These are phyloP conservation scores for Backusella circina DNA, from an alignment of 192 early-diverging fungal genomes.

Conservation along the genomic window DNA sequence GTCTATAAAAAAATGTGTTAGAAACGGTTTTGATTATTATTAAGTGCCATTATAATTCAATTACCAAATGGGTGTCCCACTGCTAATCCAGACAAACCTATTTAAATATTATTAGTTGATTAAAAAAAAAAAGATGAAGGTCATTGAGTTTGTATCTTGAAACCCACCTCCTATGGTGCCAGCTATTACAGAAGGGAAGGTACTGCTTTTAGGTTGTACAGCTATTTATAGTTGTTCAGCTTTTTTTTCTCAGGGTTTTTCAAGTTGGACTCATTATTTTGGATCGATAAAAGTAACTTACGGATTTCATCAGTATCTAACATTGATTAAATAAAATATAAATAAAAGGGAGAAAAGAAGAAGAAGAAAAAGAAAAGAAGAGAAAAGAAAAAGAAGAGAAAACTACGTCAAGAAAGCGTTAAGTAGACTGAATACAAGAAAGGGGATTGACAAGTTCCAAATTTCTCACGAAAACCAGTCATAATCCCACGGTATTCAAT, in stretches of 20 bases:
- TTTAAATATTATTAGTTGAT: neutral
- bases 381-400: neutral
- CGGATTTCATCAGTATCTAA: conserved; percentile 36
- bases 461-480: conserved; percentile 5
- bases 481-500: conserved; percentile 10
- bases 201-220: conserved; percentile 15
- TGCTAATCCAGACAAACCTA: conserved; percentile 53
- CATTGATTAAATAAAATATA: conserved; percentile 15
- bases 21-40: neutral
- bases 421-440: neutral
- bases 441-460: neutral
- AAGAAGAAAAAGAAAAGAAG: neutral
- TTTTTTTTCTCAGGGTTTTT: neutral
- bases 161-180: conserved; percentile 26
- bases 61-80: conserved; percentile 63
- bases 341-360: too few relatives aligned
- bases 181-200: conserved; percentile 21
- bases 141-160: neutral
- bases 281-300: conserved; percentile 7
- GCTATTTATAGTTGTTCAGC: conserved; percentile 12
- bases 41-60: neutral
- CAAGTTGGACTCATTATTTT: neutral
- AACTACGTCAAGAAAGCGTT: neutral
- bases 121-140: neutral
- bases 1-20: conserved; percentile 10